Evolutionary conservation across 495 filamentous ascomycete genomes (phyloP).

Genomic region (Penicillium argentinense): DNA sequence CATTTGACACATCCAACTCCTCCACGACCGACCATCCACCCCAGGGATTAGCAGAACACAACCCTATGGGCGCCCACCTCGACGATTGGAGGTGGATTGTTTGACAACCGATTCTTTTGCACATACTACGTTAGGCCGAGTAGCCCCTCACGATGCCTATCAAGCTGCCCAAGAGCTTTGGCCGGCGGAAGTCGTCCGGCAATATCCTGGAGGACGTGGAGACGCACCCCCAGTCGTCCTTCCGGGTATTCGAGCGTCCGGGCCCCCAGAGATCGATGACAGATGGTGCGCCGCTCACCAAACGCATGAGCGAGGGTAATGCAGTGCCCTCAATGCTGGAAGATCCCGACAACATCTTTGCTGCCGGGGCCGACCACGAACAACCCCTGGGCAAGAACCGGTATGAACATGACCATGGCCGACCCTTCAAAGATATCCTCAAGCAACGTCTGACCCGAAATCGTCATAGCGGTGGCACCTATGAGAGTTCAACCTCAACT

Average conservation of each 20-base stretch:
- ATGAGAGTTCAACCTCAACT: slow-evolving; percentile 60
- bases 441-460: slow-evolving; percentile 34
- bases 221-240: slow-evolving; percentile 49
- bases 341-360: slow-evolving; percentile 51
- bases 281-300: slow-evolving; percentile 44
- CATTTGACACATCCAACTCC: slow-evolving; percentile 26
- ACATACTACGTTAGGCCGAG: not conserved
- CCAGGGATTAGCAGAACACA: not conserved
- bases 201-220: slow-evolving; percentile 60
- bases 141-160: slow-evolving; percentile 56
- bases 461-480: slow-evolving; percentile 63
- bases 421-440: slow-evolving; percentile 17
- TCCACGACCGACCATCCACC: not conserved
- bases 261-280: slow-evolving; percentile 49
- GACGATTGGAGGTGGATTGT: not conserved
- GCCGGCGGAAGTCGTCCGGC: slow-evolving; percentile 66
- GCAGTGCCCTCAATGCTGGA: slow-evolving; percentile 48
- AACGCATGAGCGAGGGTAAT: slow-evolving; percentile 38
- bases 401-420: slow-evolving; percentile 34
- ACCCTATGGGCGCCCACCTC: not conserved
- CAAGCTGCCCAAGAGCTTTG: slow-evolving; percentile 65
- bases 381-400: slow-evolving; percentile 37
- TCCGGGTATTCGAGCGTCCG: slow-evolving; percentile 61
- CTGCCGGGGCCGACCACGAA: slow-evolving; percentile 34
- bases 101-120: no score